Evolutionary conservation across 2,329 filamentous ascomycete genomes (phyloP).

Genomic region (Claviceps humidiphila): DNA sequence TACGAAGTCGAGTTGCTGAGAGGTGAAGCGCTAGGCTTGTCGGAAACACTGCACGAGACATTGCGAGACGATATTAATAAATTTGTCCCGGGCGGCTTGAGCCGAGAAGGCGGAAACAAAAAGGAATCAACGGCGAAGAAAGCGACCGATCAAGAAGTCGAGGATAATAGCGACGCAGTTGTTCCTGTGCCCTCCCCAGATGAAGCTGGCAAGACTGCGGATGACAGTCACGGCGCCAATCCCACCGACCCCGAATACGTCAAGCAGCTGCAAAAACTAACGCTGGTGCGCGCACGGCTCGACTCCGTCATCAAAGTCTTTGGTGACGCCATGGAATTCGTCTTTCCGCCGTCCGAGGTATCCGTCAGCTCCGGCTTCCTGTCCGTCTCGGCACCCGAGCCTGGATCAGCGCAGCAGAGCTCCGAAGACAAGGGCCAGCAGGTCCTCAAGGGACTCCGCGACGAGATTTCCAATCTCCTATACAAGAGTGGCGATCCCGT

Average conservation of each 20-base stretch:
- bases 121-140: conserved; percentile 7
- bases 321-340: conserved; percentile 91
- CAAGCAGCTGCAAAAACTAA: conserved; percentile 67
- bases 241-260: conserved; percentile 52
- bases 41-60: conserved; percentile 62
- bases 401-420: conserved; percentile 47
- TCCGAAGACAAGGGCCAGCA: conserved; percentile 81
- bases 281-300: conserved; percentile 68
- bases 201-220: conserved; percentile 5
- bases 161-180: conserved; percentile 13
- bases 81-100: conserved; percentile 48
- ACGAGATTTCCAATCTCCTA: conserved; percentile 59
- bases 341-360: conserved; percentile 75
- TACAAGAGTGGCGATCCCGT: conserved; percentile 42
- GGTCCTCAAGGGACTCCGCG: conserved; percentile 54
- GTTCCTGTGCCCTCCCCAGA: conserved; percentile 5
- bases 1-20: conserved; percentile 90
- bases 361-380: conserved; percentile 77
- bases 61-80: conserved; percentile 58
- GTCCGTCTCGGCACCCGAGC: conserved; percentile 76
- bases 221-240: conserved; percentile 8
- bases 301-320: conserved; percentile 85
- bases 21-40: conserved; percentile 73
- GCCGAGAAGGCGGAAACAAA: conserved; percentile 16
- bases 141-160: conserved; percentile 5